Evolutionary conservation across 345 rosid genomes (phyloP), one percentile per base, ranked within the genome.

Genomic region (Salix caprea): DNA sequence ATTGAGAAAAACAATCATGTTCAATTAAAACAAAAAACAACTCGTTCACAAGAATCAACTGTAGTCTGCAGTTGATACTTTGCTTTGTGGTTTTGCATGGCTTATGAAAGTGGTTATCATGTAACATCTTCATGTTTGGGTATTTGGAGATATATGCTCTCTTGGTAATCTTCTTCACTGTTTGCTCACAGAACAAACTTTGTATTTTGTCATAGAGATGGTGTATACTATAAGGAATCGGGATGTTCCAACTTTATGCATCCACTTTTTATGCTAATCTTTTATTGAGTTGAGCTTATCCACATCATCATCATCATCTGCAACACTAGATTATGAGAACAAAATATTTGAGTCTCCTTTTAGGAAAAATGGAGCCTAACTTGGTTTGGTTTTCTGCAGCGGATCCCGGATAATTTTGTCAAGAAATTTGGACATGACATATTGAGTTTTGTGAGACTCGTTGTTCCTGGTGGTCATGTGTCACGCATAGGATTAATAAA

Each of bases 381-480:
- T 73, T 83, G 44, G 67, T 56, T 56, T 18, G 18, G 34, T 24
- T 75, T 78, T 52, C 46, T 90, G 92, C 94, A 94, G 98, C 88
- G 97, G 80, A 87, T 94, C 74, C 98, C 98, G 14, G 97, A 91
- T 77, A 85, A 83, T 82, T 92, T 94, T 75, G 82, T 89, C 83
- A 88, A 85, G 88, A 92, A 74, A 85, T 89, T 85, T 87, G 92
- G 86, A 84, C 89, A 88, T 81, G 97, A 92, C 79, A 89, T 94
- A 28, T 78, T 91, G 11, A 80, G 86, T 73, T 87, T 86, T 80
- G 96, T 83, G 78, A 89, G 89, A 32, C 91, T 94, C 83, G 88
- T 86, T 75, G 94, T 89, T 75, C 95, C 98, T 39, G 91, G 84
- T 79, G 92, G 96, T 85, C 89, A 80, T 77, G 86, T 87, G 76